Evolutionary conservation across 306 rosid species (phyloP), one percentile per base, ranked within the genome.

Genomic region (Quercus variabilis): DNA sequence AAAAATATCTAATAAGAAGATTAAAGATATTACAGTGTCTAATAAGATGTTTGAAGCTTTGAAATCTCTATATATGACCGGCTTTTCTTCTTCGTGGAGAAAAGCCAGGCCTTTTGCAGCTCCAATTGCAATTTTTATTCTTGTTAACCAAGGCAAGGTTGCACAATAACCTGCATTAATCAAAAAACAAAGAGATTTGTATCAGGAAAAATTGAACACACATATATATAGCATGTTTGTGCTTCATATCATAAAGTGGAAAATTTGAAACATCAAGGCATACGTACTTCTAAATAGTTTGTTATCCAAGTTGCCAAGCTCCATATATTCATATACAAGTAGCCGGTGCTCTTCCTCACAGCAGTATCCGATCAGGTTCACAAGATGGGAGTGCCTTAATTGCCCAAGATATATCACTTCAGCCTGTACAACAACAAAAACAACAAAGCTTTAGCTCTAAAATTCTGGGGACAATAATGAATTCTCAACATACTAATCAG

Each of bases 341-440:
- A 91, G 94, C 81, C 99, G 86, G 8, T 96, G 79, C 33, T 91
- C 96, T 78, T 96, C 98, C 84, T 96, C 98, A 55, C 92, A 85
- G 87, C 98, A 93, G 65, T 96, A 91, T 2, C 97, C 99, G 76
- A 96, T 84, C 86, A 96, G 88, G 78, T 90, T 96, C 18, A 96
- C 98, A 69, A 93, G 90, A 89, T 96, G 88, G 6, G 87, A 83
- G 83, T 96, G 98, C 86, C 85, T 91, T 86, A 96, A 49, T 80
- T 93, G 98, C 76, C 99, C 99, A 79, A 96, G 92, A 85, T 90
- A 85, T 9, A 95, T 76, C 21, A 95, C 99, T 80, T 95, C 99
- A 69, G 99, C 89, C 99, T 95, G 67, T 72, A 19, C 2, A 71
- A 9, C 11, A 25, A 4, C 46, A 38, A 38, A 38, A 38, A 38